Evolutionary conservation across 129 eudicot species (phyloP), one percentile per base, ranked within the genome.

Genomic region (Daucus carota): DNA sequence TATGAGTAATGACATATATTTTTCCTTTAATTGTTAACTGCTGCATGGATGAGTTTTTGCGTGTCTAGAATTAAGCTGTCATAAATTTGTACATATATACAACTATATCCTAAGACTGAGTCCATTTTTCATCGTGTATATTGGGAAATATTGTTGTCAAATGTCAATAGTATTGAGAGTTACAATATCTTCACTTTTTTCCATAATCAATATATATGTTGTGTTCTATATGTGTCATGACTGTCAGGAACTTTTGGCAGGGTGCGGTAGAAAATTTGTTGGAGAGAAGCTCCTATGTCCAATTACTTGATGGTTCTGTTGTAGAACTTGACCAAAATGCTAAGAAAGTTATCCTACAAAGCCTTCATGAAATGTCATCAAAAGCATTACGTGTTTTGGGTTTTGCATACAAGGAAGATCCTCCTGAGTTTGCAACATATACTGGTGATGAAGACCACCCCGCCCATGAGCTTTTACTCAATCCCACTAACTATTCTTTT

Each of bases 191-290:
- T 20, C 15, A 18, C n/a, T 36, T 34, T 47, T 54, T 50, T 47
- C 3, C 28, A 8, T 22, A n/a, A 1, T n/a, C 28, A 54, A 54
- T 22, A n/a, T 54, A 5, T 22, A 54, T 22, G 29, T 54, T 24
- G 62, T 3, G 14, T 54, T 52, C 9, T 54, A 54, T 22, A 54
- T n/a, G 22, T 3, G 28, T 54, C 29, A 20, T 54, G 29, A 54
- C 29, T 3, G 29, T 24, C 29, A 54, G 62, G 28, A 20, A 54
- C 62, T 54, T 11, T 57, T 57, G 45, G 73, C 87, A 95, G 99
- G 97, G 99, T 89, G 99, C 99, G 0, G 99, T 95, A 26, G 99
- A 95, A 79, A 92, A 87, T 78, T 72, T 95, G 50, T 77, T 95
- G 81, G 99, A 95, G 80, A 83, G 99, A 77, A 95, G 96, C 75